A percentile compares a stretch with the other conserved stretches of the same genome.
phyloP scores from a whole-genome alignment of 768 basidiomycete genomes.

The Mycena rosella region DNA sequence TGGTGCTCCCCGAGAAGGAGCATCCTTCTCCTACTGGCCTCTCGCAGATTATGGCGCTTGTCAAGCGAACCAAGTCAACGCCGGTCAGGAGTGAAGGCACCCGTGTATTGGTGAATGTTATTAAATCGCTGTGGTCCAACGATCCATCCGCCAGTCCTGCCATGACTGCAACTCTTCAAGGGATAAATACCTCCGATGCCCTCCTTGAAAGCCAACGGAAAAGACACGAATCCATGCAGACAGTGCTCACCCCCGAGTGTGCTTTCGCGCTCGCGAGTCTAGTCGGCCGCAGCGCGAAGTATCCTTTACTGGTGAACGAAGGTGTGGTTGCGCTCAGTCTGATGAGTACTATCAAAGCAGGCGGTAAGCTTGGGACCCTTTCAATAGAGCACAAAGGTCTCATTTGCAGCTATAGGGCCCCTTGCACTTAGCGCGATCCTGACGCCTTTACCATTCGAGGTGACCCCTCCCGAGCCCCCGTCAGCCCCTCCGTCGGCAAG shows the following conservation, averaged over 20 bases:
- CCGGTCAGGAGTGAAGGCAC: slow-evolving; percentile 92
- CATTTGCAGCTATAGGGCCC: slow-evolving; percentile 57
- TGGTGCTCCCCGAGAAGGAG: slow-evolving; percentile 62
- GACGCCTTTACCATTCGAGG: slow-evolving; percentile 60
- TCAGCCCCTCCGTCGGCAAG: slow-evolving; percentile 55
- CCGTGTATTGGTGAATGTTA: slow-evolving; percentile 87
- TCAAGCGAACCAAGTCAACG: slow-evolving; percentile 83
- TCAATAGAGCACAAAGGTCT: slow-evolving; percentile 14
- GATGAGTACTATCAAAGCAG: slow-evolving; percentile 72
- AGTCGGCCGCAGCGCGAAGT: slow-evolving; percentile 81
- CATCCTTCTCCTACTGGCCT: slow-evolving; percentile 62
- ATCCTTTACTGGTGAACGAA: slow-evolving; percentile 90
- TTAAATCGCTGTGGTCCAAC: slow-evolving; percentile 81
- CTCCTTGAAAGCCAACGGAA: slow-evolving; percentile 59
- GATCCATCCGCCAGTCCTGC: slow-evolving; percentile 49
- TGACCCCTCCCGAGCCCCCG: slow-evolving; percentile 47
- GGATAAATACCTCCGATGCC: slow-evolving; percentile 47
- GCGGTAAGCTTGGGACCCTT: slow-evolving; percentile 63
- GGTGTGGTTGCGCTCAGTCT: slow-evolving; percentile 87
- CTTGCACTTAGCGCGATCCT: slow-evolving; percentile 74
- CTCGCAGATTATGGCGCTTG: slow-evolving; percentile 78
- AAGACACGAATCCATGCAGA: slow-evolving; percentile 65
- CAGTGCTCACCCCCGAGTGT: slow-evolving; percentile 65
- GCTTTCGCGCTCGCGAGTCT: slow-evolving; percentile 76
- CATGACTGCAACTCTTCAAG: slow-evolving; percentile 35